Conservation (phyloP, 208 protist genomes). For the Leishmania turanica region DNA sequence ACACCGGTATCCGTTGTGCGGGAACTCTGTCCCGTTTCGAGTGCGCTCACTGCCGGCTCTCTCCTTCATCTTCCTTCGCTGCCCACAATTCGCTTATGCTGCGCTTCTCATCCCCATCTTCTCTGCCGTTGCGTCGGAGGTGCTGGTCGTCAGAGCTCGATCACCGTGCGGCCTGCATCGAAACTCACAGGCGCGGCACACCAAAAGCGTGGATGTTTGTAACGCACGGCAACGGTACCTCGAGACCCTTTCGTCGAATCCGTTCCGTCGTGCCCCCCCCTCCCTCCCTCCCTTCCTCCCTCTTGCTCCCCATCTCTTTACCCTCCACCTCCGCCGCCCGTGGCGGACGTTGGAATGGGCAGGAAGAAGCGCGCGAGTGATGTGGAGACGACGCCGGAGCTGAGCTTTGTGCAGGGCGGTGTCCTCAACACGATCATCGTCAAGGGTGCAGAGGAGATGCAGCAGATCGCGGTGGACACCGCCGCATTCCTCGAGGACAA, state of each 20-base stretch:
- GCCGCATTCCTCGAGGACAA: conserved; percentile 57
- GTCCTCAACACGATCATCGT: conserved; percentile 68
- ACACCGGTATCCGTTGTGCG: not conserved
- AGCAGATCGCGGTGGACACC: conserved; percentile 40
- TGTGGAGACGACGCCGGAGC: conserved; percentile 59
- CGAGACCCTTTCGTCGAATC: not conserved
- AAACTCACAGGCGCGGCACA: not conserved
- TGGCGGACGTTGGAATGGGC: conserved; percentile 29
- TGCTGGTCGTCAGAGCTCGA: not conserved
- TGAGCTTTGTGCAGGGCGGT: conserved; percentile 63
- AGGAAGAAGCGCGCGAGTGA: conserved; percentile 36
- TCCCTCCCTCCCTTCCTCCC: not conserved
- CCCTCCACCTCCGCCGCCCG: not conserved
- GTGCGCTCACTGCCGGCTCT: not conserved
- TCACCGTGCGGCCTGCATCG: not conserved
- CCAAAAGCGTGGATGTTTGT: not conserved
- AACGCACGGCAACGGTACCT: not conserved
- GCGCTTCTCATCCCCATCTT: not conserved
- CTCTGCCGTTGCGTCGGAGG: not conserved
- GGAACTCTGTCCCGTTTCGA: not conserved
- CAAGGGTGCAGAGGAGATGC: conserved; percentile 36
- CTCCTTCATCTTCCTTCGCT: not conserved
- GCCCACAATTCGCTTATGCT: not conserved
- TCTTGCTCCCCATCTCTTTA: not conserved
- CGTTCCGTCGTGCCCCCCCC: too few relatives aligned